Conservation (phyloP, 2,329 filamentous ascomycete genomes). For the Oidium heveae region DNA sequence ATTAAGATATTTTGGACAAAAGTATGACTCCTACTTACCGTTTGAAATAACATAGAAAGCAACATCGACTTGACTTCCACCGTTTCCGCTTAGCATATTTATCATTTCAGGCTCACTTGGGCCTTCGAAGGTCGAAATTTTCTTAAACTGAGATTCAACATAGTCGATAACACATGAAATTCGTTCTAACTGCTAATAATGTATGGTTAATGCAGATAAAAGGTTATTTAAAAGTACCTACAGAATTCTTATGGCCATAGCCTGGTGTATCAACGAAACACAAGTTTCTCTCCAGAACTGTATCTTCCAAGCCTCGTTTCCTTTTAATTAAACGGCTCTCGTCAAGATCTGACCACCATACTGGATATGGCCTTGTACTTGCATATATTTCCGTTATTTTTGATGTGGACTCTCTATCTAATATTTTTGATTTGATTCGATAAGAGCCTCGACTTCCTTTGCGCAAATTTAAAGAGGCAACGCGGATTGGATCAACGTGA, state of each 20-base stretch:
- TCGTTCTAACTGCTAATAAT: slow-evolving; percentile 23
- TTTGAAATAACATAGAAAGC: slow-evolving; percentile 60
- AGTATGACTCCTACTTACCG: slow-evolving; percentile 22
- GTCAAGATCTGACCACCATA: slow-evolving; percentile 70
- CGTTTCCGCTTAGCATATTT: slow-evolving; percentile 53
- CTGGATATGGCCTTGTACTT: slow-evolving; percentile 61
- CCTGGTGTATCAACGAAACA: slow-evolving; percentile 78
- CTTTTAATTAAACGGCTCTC: slow-evolving; percentile 32
- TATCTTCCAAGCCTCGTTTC: slow-evolving; percentile 48
- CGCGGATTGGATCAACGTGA: slow-evolving; percentile 42
- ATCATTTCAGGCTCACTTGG: slow-evolving; percentile 51
- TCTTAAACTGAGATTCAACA: slow-evolving; percentile 41
- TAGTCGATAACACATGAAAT: slow-evolving; percentile 41
- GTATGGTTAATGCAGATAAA: background rate
- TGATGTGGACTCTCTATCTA: slow-evolving; percentile 13
- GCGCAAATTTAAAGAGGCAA: slow-evolving; percentile 10
- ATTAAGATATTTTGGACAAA: slow-evolving; percentile 3
- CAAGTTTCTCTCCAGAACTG: slow-evolving; percentile 68
- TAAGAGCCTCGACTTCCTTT: slow-evolving; percentile 8
- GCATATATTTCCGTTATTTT: slow-evolving; percentile 44
- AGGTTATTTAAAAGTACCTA: slow-evolving; percentile 14
- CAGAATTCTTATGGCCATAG: slow-evolving; percentile 26
- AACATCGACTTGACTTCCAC: slow-evolving; percentile 62
- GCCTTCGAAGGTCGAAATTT: slow-evolving; percentile 32
- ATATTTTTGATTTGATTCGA: slow-evolving; percentile 8